phyloP scores from a whole-genome alignment of 73 alveolate species.

The Loxodes magnus region DNA sequence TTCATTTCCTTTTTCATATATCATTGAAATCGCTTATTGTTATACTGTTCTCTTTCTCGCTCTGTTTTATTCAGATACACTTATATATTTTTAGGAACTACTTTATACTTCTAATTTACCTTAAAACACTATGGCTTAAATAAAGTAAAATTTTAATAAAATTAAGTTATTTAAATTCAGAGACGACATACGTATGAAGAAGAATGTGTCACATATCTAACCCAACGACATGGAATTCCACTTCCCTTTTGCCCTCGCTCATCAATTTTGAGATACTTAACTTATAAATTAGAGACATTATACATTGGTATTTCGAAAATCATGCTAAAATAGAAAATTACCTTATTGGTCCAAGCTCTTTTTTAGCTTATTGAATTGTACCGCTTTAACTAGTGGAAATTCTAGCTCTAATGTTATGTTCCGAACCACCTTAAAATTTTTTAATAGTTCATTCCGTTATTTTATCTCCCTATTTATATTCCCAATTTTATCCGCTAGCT shows the following conservation, averaged over 20 bases:
- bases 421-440: slow-evolving; percentile 86
- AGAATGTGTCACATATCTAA: slow-evolving; percentile 76
- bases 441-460: slow-evolving; percentile 79
- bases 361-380: too few species aligned
- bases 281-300: slow-evolving; percentile 88
- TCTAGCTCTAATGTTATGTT: slow-evolving; percentile 47
- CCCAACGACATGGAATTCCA: slow-evolving; percentile 63
- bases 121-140: too few species aligned
- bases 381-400: slow-evolving; percentile 30
- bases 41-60: too few species aligned
- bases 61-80: too few species aligned
- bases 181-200: slow-evolving; percentile 78
- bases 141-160: too few species aligned
- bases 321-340: slow-evolving; percentile 75
- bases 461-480: slow-evolving; percentile 65
- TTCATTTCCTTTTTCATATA: too few species aligned
- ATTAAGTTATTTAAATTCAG: slow-evolving; percentile 11
- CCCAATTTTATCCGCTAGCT: slow-evolving; percentile 45
- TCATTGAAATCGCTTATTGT: too few species aligned
- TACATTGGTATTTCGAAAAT: slow-evolving; percentile 94
- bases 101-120: too few species aligned
- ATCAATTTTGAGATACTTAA: slow-evolving; percentile 54
- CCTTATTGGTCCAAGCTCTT: too few species aligned
- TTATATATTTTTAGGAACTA: too few species aligned
- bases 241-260: slow-evolving; percentile 38